phyloP scores from a whole-genome alignment of 176 grass and related monocot genomes.

The Oryza australiensis region DNA sequence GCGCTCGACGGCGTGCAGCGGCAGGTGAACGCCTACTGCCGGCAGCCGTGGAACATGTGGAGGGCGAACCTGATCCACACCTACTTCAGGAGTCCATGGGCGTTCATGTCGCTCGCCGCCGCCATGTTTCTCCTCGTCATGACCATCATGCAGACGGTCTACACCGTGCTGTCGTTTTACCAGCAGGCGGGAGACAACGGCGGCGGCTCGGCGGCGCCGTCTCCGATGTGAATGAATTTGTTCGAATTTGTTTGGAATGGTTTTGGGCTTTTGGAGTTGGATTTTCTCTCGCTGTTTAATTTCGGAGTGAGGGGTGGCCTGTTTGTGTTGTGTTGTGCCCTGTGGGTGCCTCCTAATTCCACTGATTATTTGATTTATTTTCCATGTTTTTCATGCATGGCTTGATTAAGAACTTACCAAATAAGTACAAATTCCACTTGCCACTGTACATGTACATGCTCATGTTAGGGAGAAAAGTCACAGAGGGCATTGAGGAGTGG shows the following conservation, averaged over 20 bases:
- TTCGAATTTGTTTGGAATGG: background rate
- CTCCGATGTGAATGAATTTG: constrained; percentile 1
- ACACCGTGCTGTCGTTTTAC: constrained; percentile 44
- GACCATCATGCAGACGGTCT: constrained; percentile 72
- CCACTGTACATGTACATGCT: too few relatives aligned
- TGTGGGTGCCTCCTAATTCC: background rate
- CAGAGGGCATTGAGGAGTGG: too few relatives aligned
- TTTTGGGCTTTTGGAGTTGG: background rate
- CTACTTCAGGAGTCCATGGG: constrained; percentile 86
- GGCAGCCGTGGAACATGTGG: constrained; percentile 68
- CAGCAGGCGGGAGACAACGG: background rate
- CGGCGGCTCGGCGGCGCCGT: background rate
- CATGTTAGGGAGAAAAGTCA: too few relatives aligned
- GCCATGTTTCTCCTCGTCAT: constrained; percentile 67
- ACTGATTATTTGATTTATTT: background rate
- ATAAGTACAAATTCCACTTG: too few relatives aligned
- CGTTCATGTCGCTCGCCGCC: constrained; percentile 63
- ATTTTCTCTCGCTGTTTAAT: background rate
- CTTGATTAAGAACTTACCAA: background rate
- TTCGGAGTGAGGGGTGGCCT: background rate
- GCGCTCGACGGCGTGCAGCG: constrained; percentile 60
- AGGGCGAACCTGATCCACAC: constrained; percentile 80
- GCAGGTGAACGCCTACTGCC: constrained; percentile 63
- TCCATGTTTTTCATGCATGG: background rate
- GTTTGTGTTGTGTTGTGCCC: background rate